These are phyloP conservation scores for Fusarium luffae DNA, from an alignment of 2,329 filamentous ascomycete genomes.

Conservation along the genomic window DNA sequence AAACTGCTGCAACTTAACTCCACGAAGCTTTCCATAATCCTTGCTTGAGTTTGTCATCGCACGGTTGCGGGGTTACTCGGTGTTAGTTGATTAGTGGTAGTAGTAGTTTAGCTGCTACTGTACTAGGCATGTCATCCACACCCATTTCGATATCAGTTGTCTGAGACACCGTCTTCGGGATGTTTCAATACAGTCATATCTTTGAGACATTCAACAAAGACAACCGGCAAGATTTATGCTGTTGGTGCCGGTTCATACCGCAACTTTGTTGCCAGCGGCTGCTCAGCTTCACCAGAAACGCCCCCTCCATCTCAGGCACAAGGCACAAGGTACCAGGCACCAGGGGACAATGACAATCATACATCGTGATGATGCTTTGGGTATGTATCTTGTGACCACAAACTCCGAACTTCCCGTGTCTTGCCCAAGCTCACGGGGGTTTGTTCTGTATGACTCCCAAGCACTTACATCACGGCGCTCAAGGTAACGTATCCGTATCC, in stretches of 20 bases:
- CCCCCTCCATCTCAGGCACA: constrained; percentile 30
- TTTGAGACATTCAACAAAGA: not conserved
- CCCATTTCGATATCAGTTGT: not conserved
- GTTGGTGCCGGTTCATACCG: constrained; percentile 30
- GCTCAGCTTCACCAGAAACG: constrained; percentile 1
- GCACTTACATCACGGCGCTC: constrained; percentile 10
- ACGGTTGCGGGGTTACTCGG: constrained; percentile 42
- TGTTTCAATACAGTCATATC: constrained; percentile 26
- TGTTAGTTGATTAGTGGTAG: constrained; percentile 27
- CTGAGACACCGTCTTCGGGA: constrained; percentile 31
- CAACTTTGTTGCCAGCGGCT: constrained; percentile 22
- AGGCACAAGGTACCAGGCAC: constrained; percentile 29
- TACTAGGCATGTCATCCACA: constrained; percentile 33
- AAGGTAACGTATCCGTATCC: constrained; percentile 37
- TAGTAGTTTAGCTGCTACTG: constrained; percentile 7
- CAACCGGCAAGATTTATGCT: not conserved
- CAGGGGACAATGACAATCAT: constrained; percentile 29
- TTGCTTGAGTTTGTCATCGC: constrained; percentile 16
- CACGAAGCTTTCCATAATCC: constrained; percentile 29
- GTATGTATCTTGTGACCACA: constrained; percentile 10
- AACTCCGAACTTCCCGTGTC: constrained; percentile 14
- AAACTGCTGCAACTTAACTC: not conserved
- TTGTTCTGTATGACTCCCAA: constrained; percentile 1
- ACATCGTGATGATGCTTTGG: constrained; percentile 3
- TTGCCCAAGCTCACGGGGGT: not conserved